A percentile compares a stretch with the other conserved stretches of the same genome.
Evolutionary conservation across 306 rosid species (phyloP).

Genomic region (Gastrolobium bilobum): DNA sequence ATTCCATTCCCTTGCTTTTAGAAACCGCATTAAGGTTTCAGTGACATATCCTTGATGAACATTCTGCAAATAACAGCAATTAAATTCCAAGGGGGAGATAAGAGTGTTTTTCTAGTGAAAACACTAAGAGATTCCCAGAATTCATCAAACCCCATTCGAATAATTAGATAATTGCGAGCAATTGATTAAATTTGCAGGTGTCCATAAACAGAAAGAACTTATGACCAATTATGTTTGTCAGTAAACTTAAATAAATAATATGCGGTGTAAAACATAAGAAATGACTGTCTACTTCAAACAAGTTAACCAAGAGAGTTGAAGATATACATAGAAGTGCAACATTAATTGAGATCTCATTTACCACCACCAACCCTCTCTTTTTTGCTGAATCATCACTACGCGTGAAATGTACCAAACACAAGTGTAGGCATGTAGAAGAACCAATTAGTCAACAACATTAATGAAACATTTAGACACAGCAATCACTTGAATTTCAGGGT

Average conservation of each 20-base stretch:
- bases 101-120: slow-evolving; percentile 20
- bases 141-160: slow-evolving; percentile 27
- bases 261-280: slow-evolving; percentile 6
- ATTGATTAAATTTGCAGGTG: slow-evolving; percentile 18
- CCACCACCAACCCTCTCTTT: not conserved
- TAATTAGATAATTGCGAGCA: not conserved
- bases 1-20: slow-evolving; percentile 94
- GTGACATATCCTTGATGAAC: slow-evolving; percentile 80
- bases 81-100: slow-evolving; percentile 23
- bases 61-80: slow-evolving; percentile 64
- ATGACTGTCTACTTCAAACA: slow-evolving; percentile 21
- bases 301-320: slow-evolving; percentile 17
- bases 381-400: slow-evolving; percentile 28
- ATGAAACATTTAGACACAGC: slow-evolving; percentile 36
- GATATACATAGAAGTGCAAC: slow-evolving; percentile 38
- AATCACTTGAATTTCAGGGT: slow-evolving; percentile 31
- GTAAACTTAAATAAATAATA: not conserved
- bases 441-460: slow-evolving; percentile 37
- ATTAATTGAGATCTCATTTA: slow-evolving; percentile 52
- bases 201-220: slow-evolving; percentile 21
- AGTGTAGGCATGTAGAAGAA: slow-evolving; percentile 34
- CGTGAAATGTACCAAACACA: slow-evolving; percentile 15
- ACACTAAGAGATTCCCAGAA: slow-evolving; percentile 12
- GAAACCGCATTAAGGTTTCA: slow-evolving; percentile 81
- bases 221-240: slow-evolving; percentile 9